phyloP scores from a whole-genome alignment of 768 basidiomycete genomes.

The Tricholoma matsutake region DNA sequence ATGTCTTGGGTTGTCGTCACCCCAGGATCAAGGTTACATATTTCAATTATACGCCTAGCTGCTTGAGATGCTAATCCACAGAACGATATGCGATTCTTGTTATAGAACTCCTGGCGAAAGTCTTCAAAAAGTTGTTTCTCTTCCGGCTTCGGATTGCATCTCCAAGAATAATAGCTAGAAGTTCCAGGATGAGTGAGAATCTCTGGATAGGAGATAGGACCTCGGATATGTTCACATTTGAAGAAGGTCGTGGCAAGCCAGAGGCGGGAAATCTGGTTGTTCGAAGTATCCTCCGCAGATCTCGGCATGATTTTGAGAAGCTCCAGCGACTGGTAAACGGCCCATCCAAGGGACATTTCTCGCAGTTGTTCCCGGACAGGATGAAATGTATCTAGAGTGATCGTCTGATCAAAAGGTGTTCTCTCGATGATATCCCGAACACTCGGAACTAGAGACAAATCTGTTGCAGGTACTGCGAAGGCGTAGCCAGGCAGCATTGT shows the following conservation, averaged over 20 bases:
- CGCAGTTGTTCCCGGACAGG: slow-evolving; percentile 11
- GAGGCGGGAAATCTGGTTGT: slow-evolving; percentile 10
- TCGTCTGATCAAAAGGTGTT: slow-evolving; percentile 11
- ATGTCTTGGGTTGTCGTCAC: slow-evolving; percentile 21
- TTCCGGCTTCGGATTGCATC: slow-evolving; percentile 4
- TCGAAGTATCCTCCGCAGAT: slow-evolving; percentile 6
- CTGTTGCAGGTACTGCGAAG: slow-evolving; percentile 13
- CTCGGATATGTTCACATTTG: slow-evolving; percentile 10
- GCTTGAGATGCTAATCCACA: slow-evolving; percentile 17
- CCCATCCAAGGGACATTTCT: slow-evolving; percentile 14
- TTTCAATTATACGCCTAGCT: slow-evolving; percentile 13
- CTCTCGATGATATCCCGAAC: slow-evolving; percentile 19
- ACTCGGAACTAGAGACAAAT: slow-evolving; percentile 15
- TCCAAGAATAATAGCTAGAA: slow-evolving; percentile 11
- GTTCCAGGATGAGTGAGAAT: slow-evolving; percentile 16
- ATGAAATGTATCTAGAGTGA: slow-evolving; percentile 12
- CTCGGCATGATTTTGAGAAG: slow-evolving; percentile 18
- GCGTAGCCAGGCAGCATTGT: neutral
- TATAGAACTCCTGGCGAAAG: slow-evolving; percentile 19
- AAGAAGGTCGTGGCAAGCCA: slow-evolving; percentile 27
- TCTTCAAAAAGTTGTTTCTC: slow-evolving; percentile 19
- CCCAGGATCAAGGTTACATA: slow-evolving; percentile 21
- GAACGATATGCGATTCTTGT: slow-evolving; percentile 15
- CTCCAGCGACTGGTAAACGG: slow-evolving; percentile 7
- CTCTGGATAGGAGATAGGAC: slow-evolving; percentile 18